Evolutionary conservation across 1,139 yeast genomes (phyloP).

Genomic region (Yamadazyma aaseri): DNA sequence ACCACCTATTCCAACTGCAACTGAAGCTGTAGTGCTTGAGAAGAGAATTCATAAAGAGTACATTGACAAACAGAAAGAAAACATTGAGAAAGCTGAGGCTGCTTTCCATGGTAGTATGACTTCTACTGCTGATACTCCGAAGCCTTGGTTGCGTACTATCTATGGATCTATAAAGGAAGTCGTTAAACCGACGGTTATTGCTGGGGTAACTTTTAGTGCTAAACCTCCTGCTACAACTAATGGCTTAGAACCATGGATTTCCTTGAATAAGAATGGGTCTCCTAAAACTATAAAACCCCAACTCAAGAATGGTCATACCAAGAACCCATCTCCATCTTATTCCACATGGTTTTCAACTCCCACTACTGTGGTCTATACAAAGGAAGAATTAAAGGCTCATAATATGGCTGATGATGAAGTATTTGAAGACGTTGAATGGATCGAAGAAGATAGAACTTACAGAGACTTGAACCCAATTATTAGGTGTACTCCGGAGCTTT

Average conservation of each 20-base stretch:
- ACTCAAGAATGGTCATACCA: conserved; percentile 65
- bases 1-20: conserved; percentile 18
- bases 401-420: conserved; percentile 61
- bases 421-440: conserved; percentile 51
- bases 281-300: conserved; percentile 79
- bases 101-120: conserved; percentile 1
- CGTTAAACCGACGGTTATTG: conserved; percentile 79
- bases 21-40: conserved; percentile 20
- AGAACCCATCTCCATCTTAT: conserved; percentile 68
- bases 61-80: conserved; percentile 28
- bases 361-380: conserved; percentile 52
- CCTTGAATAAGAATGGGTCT: conserved; percentile 71
- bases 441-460: conserved; percentile 69
- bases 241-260: conserved; percentile 79
- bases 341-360: conserved; percentile 76
- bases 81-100: conserved; percentile 9
- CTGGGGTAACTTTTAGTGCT: conserved; percentile 76
- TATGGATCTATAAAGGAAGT: conserved; percentile 55
- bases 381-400: conserved; percentile 66
- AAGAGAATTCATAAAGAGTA: conserved; percentile 37
- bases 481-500: conserved; percentile 80
- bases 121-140: conserved; percentile 9
- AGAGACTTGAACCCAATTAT: conserved; percentile 71
- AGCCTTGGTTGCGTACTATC: conserved; percentile 76
- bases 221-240: conserved; percentile 66